phyloP scores from a whole-genome alignment of 2,329 filamentous ascomycete genomes.

The Zasmidium citrigriseum region DNA sequence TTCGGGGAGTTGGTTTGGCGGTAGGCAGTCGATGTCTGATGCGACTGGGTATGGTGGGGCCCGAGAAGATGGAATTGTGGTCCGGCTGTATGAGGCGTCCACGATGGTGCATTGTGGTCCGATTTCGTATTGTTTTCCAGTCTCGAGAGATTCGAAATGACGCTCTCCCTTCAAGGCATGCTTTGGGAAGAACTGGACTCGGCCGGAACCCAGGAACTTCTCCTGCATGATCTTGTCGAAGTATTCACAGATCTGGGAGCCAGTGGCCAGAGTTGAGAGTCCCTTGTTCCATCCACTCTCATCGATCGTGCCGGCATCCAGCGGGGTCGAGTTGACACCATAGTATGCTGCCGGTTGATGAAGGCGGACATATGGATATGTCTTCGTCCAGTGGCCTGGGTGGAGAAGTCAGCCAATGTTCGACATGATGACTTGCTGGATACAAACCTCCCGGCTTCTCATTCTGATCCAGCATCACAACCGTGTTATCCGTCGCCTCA shows the following conservation, averaged over 20 bases:
- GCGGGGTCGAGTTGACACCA: slow-evolving; percentile 21
- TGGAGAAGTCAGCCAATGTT: not conserved
- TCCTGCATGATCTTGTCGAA: slow-evolving; percentile 20
- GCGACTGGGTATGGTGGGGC: slow-evolving; percentile 17
- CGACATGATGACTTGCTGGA: not conserved
- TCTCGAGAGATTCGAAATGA: slow-evolving; percentile 14
- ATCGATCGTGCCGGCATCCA: slow-evolving; percentile 18
- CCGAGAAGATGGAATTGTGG: slow-evolving; percentile 20
- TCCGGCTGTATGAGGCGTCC: slow-evolving; percentile 22
- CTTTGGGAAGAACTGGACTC: slow-evolving; percentile 20
- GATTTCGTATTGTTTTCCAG: slow-evolving; percentile 10
- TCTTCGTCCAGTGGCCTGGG: slow-evolving; percentile 18
- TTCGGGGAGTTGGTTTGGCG: slow-evolving; percentile 14
- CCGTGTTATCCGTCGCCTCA: slow-evolving; percentile 8
- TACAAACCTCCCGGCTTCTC: slow-evolving; percentile 14
- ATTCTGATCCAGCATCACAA: slow-evolving; percentile 19
- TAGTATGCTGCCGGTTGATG: slow-evolving; percentile 25
- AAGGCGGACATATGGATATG: slow-evolving; percentile 24
- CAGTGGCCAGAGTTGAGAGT: slow-evolving; percentile 16
- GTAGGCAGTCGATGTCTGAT: slow-evolving; percentile 7
- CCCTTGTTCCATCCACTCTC: slow-evolving; percentile 24
- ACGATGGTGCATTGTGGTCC: slow-evolving; percentile 16
- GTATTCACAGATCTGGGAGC: slow-evolving; percentile 19
- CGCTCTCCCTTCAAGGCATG: slow-evolving; percentile 18
- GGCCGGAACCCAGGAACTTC: slow-evolving; percentile 19